Conservation (phyloP, 306 rosid species). For the Quercus wislizeni region DNA sequence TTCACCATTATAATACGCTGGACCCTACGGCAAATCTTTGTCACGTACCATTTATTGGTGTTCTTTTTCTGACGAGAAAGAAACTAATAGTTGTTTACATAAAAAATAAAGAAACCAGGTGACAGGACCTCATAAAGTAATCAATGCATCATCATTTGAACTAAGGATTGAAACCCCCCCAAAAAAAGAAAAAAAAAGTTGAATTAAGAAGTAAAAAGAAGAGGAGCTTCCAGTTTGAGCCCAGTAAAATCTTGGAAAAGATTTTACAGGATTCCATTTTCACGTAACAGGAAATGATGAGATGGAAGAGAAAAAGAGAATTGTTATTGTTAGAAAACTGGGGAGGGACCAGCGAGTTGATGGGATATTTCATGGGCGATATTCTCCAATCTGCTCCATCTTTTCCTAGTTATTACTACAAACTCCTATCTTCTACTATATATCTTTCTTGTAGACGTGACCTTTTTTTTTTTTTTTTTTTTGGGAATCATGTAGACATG, state of each 20-base stretch:
- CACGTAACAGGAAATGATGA: slow-evolving; percentile 19
- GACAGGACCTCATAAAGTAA: neutral
- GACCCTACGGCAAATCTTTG: neutral
- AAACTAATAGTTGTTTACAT: neutral
- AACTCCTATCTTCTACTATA: neutral
- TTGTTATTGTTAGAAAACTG: neutral
- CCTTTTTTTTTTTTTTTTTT: neutral
- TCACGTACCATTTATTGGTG: neutral
- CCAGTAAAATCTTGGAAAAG: slow-evolving; percentile 6
- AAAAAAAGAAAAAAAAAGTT: too few relatives aligned
- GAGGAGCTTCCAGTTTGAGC: neutral
- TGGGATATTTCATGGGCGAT: neutral
- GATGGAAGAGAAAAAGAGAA: slow-evolving; percentile 13
- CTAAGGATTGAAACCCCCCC: neutral
- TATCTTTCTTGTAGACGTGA: slow-evolving; percentile 20
- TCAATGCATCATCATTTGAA: neutral
- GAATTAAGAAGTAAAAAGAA: too few relatives aligned
- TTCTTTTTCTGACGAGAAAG: neutral
- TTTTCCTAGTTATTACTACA: slow-evolving; percentile 5
- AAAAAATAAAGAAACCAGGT: neutral
- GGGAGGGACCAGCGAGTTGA: neutral
- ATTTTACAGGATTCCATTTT: slow-evolving; percentile 7
- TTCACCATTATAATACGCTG: neutral
- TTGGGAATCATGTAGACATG: slow-evolving; percentile 10
- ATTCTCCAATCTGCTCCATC: neutral